A percentile compares a stretch with the other conserved stretches of the same genome.
These are phyloP conservation scores for Sclerospora graminicola DNA, from an alignment of 352 stramenopile genomes.

Conservation along the genomic window DNA sequence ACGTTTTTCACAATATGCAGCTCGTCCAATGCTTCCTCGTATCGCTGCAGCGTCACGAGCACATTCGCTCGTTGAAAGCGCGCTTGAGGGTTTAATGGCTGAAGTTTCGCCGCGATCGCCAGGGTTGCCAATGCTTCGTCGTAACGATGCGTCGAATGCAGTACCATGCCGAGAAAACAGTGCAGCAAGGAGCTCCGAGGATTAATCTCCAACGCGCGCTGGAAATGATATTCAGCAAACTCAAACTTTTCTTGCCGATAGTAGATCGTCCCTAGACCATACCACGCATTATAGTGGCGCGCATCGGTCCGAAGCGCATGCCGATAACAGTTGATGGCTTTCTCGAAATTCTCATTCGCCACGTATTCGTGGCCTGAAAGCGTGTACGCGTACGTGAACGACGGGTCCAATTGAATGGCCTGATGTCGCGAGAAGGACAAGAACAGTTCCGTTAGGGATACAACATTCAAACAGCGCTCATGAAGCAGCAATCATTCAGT, in stretches of 20 bases:
- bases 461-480: not conserved
- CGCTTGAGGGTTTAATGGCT: constrained; percentile 90
- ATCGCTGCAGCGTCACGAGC: constrained; percentile 87
- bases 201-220: constrained; percentile 90
- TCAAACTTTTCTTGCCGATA: constrained; percentile 97
- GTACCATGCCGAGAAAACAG: constrained; percentile 93
- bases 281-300: constrained; percentile 91
- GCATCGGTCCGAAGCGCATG: constrained; percentile 90
- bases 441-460: not conserved
- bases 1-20: constrained; percentile 88
- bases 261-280: constrained; percentile 91
- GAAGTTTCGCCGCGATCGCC: constrained; percentile 75
- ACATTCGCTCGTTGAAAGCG: constrained; percentile 93
- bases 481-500: not conserved
- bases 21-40: constrained; percentile 88
- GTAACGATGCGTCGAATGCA: constrained; percentile 85
- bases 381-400: constrained; percentile 97
- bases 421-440: constrained; percentile 6
- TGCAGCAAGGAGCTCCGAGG: constrained; percentile 89
- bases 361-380: constrained; percentile 97
- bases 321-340: constrained; percentile 92
- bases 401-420: constrained; percentile 90
- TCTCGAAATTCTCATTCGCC: constrained; percentile 97
- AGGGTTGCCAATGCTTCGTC: constrained; percentile 89
- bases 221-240: constrained; percentile 96